Conservation (phyloP, 2,329 filamentous ascomycete genomes). For the Fusarium sp. region DNA sequence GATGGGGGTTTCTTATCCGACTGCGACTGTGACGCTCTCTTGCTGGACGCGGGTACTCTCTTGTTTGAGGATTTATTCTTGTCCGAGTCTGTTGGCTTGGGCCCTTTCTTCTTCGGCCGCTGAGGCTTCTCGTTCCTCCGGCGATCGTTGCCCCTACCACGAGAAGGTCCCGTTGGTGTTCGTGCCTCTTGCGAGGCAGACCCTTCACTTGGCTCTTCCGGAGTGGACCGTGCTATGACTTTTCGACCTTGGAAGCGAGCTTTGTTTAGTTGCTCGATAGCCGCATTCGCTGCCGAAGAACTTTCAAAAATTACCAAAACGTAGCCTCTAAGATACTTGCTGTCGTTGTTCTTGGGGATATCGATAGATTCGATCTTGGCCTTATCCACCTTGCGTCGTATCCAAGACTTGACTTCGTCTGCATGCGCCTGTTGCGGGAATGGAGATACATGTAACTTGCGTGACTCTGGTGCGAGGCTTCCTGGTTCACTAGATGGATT, state of each 20-base stretch:
- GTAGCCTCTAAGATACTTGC: slow-evolving; percentile 43
- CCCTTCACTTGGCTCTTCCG: slow-evolving; percentile 24
- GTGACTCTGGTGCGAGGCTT: slow-evolving; percentile 28
- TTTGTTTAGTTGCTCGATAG: slow-evolving; percentile 43
- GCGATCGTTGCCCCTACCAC: slow-evolving; percentile 5
- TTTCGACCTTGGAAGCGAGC: slow-evolving; percentile 43
- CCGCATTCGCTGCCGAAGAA: slow-evolving; percentile 35
- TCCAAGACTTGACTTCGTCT: slow-evolving; percentile 46
- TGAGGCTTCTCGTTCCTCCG: slow-evolving; percentile 20
- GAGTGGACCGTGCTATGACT: slow-evolving; percentile 40
- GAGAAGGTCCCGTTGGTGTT: slow-evolving; percentile 20
- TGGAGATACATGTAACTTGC: slow-evolving; percentile 44
- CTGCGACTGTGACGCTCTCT: slow-evolving; percentile 12
- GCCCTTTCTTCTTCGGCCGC: slow-evolving; percentile 30
- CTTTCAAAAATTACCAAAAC: slow-evolving; percentile 43
- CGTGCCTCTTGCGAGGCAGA: neutral
- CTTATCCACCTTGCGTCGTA: slow-evolving; percentile 41
- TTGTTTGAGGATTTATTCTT: slow-evolving; percentile 21
- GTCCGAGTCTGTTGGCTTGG: slow-evolving; percentile 13
- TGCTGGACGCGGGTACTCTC: slow-evolving; percentile 25
- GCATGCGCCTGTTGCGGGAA: slow-evolving; percentile 40
- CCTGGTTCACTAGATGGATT: slow-evolving; percentile 10
- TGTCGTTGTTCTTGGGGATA: slow-evolving; percentile 40
- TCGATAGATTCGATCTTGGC: slow-evolving; percentile 42
- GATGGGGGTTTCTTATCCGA: slow-evolving; percentile 26